phyloP scores from a whole-genome alignment of 1,284 basidiomycete species.

The Rhodotorula sp. region DNA sequence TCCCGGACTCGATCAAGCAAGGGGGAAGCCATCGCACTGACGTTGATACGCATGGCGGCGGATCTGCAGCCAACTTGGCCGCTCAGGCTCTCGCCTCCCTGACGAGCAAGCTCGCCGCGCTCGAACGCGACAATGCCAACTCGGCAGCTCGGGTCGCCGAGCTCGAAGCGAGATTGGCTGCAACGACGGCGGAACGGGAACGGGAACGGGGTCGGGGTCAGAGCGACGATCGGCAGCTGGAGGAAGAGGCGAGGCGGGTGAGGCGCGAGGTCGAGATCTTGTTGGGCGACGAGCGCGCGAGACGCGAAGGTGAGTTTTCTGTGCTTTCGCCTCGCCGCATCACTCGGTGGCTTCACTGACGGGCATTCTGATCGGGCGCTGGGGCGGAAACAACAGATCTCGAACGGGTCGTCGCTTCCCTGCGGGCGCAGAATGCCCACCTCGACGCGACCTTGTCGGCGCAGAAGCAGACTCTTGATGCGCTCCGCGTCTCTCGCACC shows the following conservation, averaged over 20 bases:
- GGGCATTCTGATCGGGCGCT: too few species aligned
- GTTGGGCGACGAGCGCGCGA: constrained; percentile 7
- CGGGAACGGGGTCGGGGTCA: neutral
- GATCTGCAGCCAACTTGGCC: constrained; percentile 17
- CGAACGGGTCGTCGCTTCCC: constrained; percentile 7
- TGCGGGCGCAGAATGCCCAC: constrained; percentile 20
- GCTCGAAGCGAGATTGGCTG: constrained; percentile 31
- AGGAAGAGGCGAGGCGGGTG: neutral
- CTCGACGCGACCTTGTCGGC: constrained; percentile 9
- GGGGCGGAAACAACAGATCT: neutral
- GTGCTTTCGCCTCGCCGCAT: too few species aligned
- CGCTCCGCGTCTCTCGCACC: constrained; percentile 4
- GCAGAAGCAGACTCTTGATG: constrained; percentile 11
- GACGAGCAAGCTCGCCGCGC: constrained; percentile 17
- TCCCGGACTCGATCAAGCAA: neutral
- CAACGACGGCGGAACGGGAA: neutral
- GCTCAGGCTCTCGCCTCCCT: constrained; percentile 15
- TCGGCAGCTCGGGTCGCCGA: constrained; percentile 39
- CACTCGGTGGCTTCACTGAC: neutral
- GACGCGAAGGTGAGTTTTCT: neutral
- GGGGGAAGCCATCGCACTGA: neutral
- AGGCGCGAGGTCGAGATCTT: constrained; percentile 1
- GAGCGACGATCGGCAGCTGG: neutral
- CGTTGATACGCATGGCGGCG: neutral
- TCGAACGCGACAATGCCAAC: constrained; percentile 42